phyloP scores from a whole-genome alignment of 495 filamentous ascomycete species.

The Sordaria brevicollis region DNA sequence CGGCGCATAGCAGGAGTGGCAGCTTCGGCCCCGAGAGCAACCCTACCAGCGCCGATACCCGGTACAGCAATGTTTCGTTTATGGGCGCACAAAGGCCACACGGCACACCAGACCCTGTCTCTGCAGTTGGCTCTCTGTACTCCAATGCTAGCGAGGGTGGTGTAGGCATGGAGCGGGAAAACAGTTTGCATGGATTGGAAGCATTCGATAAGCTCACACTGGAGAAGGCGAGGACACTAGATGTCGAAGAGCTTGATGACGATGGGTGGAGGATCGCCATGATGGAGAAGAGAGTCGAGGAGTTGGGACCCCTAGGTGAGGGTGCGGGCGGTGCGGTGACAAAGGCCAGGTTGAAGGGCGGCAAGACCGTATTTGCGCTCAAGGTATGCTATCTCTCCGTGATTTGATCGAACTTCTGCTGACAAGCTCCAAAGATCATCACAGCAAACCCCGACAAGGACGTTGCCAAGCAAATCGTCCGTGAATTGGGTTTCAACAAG shows the following conservation, averaged over 20 bases:
- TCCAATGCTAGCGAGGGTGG: slow-evolving; percentile 58
- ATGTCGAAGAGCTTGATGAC: slow-evolving; percentile 91
- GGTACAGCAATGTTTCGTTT: slow-evolving; percentile 67
- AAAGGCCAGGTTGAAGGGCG: slow-evolving; percentile 73
- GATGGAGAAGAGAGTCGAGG: slow-evolving; percentile 73
- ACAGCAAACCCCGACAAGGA: slow-evolving; percentile 96
- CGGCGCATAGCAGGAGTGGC: slow-evolving; percentile 59
- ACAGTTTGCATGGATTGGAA: slow-evolving; percentile 54
- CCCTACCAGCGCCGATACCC: slow-evolving; percentile 70
- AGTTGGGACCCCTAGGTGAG: slow-evolving; percentile 85
- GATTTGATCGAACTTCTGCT: slow-evolving; percentile 2
- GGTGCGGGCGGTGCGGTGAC: slow-evolving; percentile 95
- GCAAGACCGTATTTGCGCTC: slow-evolving; percentile 89
- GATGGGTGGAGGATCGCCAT: slow-evolving; percentile 90
- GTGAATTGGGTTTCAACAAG: slow-evolving; percentile 95
- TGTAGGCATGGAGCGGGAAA: slow-evolving; percentile 64
- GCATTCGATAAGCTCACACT: slow-evolving; percentile 64
- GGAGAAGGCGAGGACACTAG: slow-evolving; percentile 69
- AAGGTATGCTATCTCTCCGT: slow-evolving; percentile 53
- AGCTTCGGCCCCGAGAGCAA: slow-evolving; percentile 66
- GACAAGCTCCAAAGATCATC: slow-evolving; percentile 59
- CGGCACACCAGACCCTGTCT: slow-evolving; percentile 74
- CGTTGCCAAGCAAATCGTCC: slow-evolving; percentile 94
- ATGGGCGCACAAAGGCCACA: slow-evolving; percentile 43
- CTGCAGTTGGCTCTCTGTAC: slow-evolving; percentile 74